Evolutionary conservation across 225 moss, liverwort and hornwort species (phyloP).

Genomic region (Pseudoscleropodium purum): DNA sequence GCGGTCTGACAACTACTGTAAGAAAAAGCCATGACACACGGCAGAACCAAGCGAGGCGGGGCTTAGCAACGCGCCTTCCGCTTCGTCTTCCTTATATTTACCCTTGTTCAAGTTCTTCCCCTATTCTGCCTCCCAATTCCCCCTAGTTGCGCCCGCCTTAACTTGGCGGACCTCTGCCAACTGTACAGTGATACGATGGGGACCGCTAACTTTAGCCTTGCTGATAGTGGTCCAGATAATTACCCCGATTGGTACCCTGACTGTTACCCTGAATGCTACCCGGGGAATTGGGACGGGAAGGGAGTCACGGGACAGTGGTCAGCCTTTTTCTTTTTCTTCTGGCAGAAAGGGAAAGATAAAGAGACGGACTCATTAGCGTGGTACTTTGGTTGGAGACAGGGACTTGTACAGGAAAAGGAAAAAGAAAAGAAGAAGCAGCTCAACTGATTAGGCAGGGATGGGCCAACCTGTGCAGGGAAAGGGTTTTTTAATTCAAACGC

Average conservation of each 20-base stretch:
- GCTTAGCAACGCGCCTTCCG: not conserved
- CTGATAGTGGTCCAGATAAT: not conserved
- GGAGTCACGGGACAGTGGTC: not conserved
- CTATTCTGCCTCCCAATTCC: not conserved
- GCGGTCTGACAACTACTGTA: not conserved
- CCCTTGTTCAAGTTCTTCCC: not conserved
- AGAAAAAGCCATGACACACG: not conserved
- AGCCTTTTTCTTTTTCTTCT: not conserved
- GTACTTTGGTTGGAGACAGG: not conserved
- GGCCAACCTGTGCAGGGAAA: not conserved
- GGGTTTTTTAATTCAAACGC: not conserved
- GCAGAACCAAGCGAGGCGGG: not conserved
- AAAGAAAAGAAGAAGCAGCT: not conserved
- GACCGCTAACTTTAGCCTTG: not conserved
- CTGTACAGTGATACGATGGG: not conserved
- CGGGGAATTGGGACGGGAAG: not conserved
- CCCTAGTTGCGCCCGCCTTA: not conserved
- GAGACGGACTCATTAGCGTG: not conserved
- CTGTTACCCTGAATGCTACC: not conserved
- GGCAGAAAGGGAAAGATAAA: not conserved
- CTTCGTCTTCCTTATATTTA: not conserved
- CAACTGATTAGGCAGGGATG: not conserved
- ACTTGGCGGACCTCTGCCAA: not conserved
- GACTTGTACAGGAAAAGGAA: not conserved
- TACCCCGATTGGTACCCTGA: not conserved